Evolutionary conservation across 2,329 filamentous ascomycete genomes (phyloP), one percentile per base, ranked within the genome.

Genomic region (Phymatotrichopsis omnivora): DNA sequence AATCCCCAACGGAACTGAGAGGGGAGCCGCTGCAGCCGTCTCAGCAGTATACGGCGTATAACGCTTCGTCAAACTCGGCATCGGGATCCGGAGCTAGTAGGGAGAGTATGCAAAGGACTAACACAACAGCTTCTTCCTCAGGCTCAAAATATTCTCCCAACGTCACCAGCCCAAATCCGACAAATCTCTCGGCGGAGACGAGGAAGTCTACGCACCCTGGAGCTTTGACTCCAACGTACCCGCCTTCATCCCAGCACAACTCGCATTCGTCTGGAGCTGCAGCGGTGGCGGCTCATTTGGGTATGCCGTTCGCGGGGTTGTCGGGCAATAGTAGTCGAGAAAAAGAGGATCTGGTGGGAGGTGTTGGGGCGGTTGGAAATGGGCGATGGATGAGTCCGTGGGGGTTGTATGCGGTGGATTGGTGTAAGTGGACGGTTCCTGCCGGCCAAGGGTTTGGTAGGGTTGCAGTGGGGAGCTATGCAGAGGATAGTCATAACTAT

Each of bases 401-500:
- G 85, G 82, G 86, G 11, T 80, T 93, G 44, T 98, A 96, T 63
- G 89, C 91, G 10, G 89, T 93, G 59, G 91, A 98, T 67, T 98
- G 91, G 91, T 98, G 91, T 69, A 98, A 98, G 66, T 98, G 91
- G 89, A 78, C 83, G 12, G 79, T 89, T 2, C 47, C 50, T 11
- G 54, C 51, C 31, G 53, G 56, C n/a, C 47, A 79, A 56, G 80
- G 84, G 52, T 85, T 85, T 3, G 91, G 91, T 29, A 96, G 96
- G 65, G 75, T 98, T 57, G 91, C 91, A 10, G 73, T 98, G 29
- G 91, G 89, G 49, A 98, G 91, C 68, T 96, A 96, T 63, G 68
- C 96, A 40, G 91, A 98, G 66, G 91, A 98, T 65, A 89, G 87
- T 5, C 91, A 98, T 67, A 98, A 98, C 63, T 98, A 93, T 70